phyloP scores from a whole-genome alignment of 2,329 filamentous ascomycete species.

The Aspergillus ibericus region DNA sequence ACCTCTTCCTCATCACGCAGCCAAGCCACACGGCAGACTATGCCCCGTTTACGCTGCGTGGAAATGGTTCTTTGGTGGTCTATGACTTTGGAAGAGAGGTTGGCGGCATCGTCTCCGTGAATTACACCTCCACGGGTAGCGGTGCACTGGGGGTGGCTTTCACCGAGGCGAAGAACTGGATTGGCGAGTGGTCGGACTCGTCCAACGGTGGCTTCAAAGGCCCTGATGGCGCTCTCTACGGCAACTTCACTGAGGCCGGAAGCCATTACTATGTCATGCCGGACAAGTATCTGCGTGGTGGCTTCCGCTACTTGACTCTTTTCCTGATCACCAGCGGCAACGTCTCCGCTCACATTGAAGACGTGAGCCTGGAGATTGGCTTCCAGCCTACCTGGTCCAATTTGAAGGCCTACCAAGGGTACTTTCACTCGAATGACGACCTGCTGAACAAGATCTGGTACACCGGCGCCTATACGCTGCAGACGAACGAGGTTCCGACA shows the following conservation, averaged over 20 bases:
- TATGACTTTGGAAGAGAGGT: slow-evolving; percentile 62
- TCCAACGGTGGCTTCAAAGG: slow-evolving; percentile 49
- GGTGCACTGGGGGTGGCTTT: slow-evolving; percentile 50
- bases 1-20: neutral
- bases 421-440: slow-evolving; percentile 53
- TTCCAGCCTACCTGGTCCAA: slow-evolving; percentile 56
- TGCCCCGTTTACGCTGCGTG: slow-evolving; percentile 32
- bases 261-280: slow-evolving; percentile 42
- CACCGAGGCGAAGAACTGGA: slow-evolving; percentile 51
- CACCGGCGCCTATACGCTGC: slow-evolving; percentile 55
- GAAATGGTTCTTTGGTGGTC: slow-evolving; percentile 55
- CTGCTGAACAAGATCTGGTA: slow-evolving; percentile 61
- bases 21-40: slow-evolving; percentile 22
- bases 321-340: slow-evolving; percentile 36
- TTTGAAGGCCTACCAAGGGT: slow-evolving; percentile 54
- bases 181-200: slow-evolving; percentile 49
- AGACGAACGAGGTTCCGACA: slow-evolving; percentile 45
- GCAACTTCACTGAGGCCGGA: slow-evolving; percentile 35
- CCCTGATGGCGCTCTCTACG: slow-evolving; percentile 45
- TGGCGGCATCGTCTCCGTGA: slow-evolving; percentile 56
- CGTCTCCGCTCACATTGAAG: slow-evolving; percentile 37
- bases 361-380: slow-evolving; percentile 46
- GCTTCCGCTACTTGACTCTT: slow-evolving; percentile 47
- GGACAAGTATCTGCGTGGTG: slow-evolving; percentile 42
- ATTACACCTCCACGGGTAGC: slow-evolving; percentile 46